Percentiles rank a stretch among this genome's conserved stretches.
Evolutionary conservation across 2,329 filamentous ascomycete species (phyloP).

Genomic region (Microsporum canis): DNA sequence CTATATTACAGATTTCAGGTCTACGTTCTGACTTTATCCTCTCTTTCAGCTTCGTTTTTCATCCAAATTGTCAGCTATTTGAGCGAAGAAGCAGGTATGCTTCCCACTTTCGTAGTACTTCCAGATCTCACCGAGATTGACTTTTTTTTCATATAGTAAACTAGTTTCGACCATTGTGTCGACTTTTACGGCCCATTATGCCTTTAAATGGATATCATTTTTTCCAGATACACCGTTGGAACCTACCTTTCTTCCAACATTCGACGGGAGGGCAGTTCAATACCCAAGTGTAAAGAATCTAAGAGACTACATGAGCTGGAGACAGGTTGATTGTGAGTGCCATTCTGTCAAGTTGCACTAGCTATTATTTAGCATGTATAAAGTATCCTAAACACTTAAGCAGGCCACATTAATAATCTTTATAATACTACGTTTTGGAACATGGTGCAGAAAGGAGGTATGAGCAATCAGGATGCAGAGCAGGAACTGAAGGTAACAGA

Average conservation of each 20-base stretch:
- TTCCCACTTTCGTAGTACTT: not conserved
- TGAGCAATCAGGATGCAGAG: slow-evolving; percentile 69
- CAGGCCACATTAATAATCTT: slow-evolving; percentile 93
- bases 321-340: slow-evolving; percentile 80
- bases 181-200: slow-evolving; percentile 85
- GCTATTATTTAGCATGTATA: not conserved
- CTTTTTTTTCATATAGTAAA: slow-evolving; percentile 48
- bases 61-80: slow-evolving; percentile 70
- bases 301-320: slow-evolving; percentile 92
- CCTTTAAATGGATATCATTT: slow-evolving; percentile 64
- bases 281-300: slow-evolving; percentile 77
- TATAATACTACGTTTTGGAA: slow-evolving; percentile 98
- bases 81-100: slow-evolving; percentile 67
- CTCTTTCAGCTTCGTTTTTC: slow-evolving; percentile 64
- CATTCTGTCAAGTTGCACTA: not conserved
- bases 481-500: slow-evolving; percentile 55
- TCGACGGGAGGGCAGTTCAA: slow-evolving; percentile 82
- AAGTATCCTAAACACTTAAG: not conserved
- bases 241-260: slow-evolving; percentile 63
- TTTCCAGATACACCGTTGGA: slow-evolving; percentile 63
- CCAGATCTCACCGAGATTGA: not conserved
- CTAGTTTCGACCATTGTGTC: slow-evolving; percentile 83
- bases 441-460: slow-evolving; percentile 64
- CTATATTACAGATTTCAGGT: not conserved
- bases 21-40: not conserved